Percentiles rank a stretch among this genome's conserved stretches.
Evolutionary conservation across 1,139 yeast species (phyloP).

Genomic region (Tardiomyces depauwii): DNA sequence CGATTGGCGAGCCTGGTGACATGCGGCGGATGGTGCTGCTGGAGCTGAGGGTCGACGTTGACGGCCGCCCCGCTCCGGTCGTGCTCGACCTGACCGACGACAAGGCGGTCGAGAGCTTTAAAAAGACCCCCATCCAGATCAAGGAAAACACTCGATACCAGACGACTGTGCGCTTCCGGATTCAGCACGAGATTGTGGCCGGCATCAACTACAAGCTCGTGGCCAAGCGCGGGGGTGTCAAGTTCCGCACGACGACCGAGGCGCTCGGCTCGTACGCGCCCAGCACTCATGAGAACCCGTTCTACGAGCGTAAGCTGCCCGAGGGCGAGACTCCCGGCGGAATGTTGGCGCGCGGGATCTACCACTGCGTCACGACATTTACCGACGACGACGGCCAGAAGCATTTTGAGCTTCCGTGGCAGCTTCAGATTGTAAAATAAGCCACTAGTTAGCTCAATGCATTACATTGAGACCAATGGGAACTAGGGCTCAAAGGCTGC

Average conservation of each 20-base stretch:
- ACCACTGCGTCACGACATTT: slow-evolving; percentile 71
- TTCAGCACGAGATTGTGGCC: slow-evolving; percentile 85
- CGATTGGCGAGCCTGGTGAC: slow-evolving; percentile 58
- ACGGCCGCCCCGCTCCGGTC: slow-evolving; percentile 32
- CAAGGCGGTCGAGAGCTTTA: slow-evolving; percentile 25
- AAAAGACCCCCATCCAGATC: slow-evolving; percentile 49
- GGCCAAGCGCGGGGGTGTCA: slow-evolving; percentile 77
- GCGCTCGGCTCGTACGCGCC: slow-evolving; percentile 90
- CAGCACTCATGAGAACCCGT: slow-evolving; percentile 71
- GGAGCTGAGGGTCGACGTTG: slow-evolving; percentile 17
- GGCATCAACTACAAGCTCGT: slow-evolving; percentile 81
- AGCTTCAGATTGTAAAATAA: slow-evolving; percentile 58
- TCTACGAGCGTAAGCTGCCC: slow-evolving; percentile 55
- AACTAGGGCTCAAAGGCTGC: too few relatives aligned
- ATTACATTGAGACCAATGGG: too few relatives aligned
- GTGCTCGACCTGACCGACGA: slow-evolving; percentile 51
- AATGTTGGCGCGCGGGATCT: slow-evolving; percentile 75
- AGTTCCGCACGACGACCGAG: slow-evolving; percentile 78
- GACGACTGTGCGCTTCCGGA: slow-evolving; percentile 64
- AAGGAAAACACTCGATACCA: slow-evolving; percentile 72
- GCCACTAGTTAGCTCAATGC: not conserved
- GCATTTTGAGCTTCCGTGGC: slow-evolving; percentile 77
- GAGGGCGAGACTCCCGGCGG: slow-evolving; percentile 94
- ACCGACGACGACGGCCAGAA: slow-evolving; percentile 75
- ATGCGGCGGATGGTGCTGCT: slow-evolving; percentile 60